Evolutionary conservation across 2,329 filamentous ascomycete species (phyloP), one percentile per base, ranked within the genome.

Genomic region (Penicillium capsulatum): DNA sequence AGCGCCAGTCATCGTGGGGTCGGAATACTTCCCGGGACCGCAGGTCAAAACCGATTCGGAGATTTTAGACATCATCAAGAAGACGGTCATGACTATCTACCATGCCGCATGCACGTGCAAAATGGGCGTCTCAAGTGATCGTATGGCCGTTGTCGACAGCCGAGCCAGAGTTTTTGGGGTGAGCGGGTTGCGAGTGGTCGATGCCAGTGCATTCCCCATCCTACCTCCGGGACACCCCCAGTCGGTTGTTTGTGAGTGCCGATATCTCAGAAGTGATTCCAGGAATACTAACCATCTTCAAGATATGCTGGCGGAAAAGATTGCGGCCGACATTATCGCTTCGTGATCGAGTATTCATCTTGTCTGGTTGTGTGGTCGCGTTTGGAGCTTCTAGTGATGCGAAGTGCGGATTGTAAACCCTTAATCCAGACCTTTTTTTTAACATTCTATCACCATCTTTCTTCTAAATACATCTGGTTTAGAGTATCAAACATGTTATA

Each of bases 261-360:
- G 22, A 28, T 14, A 4, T 11, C n/a, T 14, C 26, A 14, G 6
- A 28, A 7, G 6, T 11, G 13, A 2, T 14, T 32, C 11, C 6
- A 17, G 13, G 4, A n/a, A 17, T 27, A 9, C 38, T 51, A 11
- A 52, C 15, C 8, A 14, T 7, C 37, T 37, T 7, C 26, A 31
- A 60, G 61, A 70, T 54, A 64, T 63, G 46, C 48, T 71, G 7
- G 69, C 67, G 1, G 67, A 71, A 47, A 71, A 70, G 53, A 65
- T 70, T 35, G 64, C 64, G 1, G 57, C 54, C 15, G 53, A 59
- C 34, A 60, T 63, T 17, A 40, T 50, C 15, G 19, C 26, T 9
- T 24, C 32, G 3, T 36, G 29, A 24, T 22, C 3, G 2, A n/a
- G n/a, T n/a, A n/a, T n/a, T n/a, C n/a, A n/a, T n/a, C n/a, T n/a